Base-by-base conservation (phyloP, 192 early-diverging fungal genomes). In the Umbelopsis ramanniana region DNA sequence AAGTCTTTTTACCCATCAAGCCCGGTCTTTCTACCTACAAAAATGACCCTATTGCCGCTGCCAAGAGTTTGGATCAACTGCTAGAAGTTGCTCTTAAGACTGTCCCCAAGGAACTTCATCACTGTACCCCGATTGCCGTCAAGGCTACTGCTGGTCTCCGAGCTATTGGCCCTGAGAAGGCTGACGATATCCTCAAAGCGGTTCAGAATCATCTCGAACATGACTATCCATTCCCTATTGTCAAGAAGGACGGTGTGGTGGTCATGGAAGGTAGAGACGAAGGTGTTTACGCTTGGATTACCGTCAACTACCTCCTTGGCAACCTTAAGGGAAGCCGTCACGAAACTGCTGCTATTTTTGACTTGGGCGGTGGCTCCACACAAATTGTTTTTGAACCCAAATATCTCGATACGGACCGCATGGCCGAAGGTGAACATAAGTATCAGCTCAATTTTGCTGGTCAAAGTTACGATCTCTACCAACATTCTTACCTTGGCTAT, bases 221-320 rank as follows among this genome's bases (percentile, higher is more conserved):
- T 0, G 73, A 85, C 38, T 96, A 93, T 76, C 92, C 89, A 33
- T 96, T 95, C 78, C 78, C 72, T 23, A 79, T 94, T 11, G 74
- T 91, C 14, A 78, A 82, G 46, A 77, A 85, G 8, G 77, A 83
- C 63, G 91, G 89, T 5, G 90, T 96, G 17, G 84, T 80, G 33
- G 87, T 96, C 46, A 96, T 96, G 94, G 91, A 91, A n/a, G 94
- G 94, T n/a, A 83, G 83, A 47, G 90, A 95, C 76, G 94, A 96
- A 83, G 94, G 91, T 37, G 89, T 95, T n/a, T 96, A 88, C 78
- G 93, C 94, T 22, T 96, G 94, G 94, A 92, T 96, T 69, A 96
- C 94, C 0, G 90, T 94, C 23, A 96, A 96, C 78, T 95, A 88
- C 67, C 78, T 96, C 14, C 84, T 93, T 3, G 84, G 87, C 35